These are phyloP conservation scores for Theobroma grandiflorum DNA, from an alignment of 441 rosid genomes.

Conservation along the genomic window DNA sequence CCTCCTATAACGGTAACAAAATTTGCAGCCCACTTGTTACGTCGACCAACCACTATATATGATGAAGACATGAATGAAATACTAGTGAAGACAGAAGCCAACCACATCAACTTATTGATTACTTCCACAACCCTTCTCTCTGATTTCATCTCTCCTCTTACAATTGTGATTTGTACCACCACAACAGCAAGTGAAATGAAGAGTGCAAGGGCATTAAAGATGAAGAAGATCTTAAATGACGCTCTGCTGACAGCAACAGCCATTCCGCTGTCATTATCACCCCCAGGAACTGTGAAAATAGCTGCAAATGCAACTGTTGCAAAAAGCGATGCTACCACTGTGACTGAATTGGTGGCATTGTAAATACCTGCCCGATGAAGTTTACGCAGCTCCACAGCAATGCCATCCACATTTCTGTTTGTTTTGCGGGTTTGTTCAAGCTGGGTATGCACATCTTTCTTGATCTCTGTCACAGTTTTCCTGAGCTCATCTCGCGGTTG, in stretches of 20 bases:
- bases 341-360: constrained; percentile 92
- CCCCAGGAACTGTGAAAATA: constrained; percentile 86
- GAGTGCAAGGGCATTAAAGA: constrained; percentile 73
- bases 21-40: constrained; percentile 75
- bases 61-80: constrained; percentile 80
- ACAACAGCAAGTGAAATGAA: constrained; percentile 93
- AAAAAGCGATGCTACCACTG: constrained; percentile 89
- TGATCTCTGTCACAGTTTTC: constrained; percentile 75
- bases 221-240: constrained; percentile 76
- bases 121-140: constrained; percentile 82
- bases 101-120: constrained; percentile 94
- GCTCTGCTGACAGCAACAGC: constrained; percentile 56
- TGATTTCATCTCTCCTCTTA: constrained; percentile 82
- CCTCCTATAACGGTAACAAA: constrained; percentile 75
- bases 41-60: constrained; percentile 85
- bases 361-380: constrained; percentile 88
- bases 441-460: constrained; percentile 79
- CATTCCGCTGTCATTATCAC: constrained; percentile 60
- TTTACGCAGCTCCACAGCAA: constrained; percentile 74
- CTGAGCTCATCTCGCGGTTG: constrained; percentile 85
- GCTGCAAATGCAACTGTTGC: constrained; percentile 97
- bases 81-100: constrained; percentile 85
- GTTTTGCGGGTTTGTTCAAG: constrained; percentile 90
- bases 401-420: constrained; percentile 77
- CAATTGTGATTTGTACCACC: constrained; percentile 87